Base-by-base conservation (phyloP, 2,329 filamentous ascomycete species). In the Ophiostoma himal-ulmi region DNA sequence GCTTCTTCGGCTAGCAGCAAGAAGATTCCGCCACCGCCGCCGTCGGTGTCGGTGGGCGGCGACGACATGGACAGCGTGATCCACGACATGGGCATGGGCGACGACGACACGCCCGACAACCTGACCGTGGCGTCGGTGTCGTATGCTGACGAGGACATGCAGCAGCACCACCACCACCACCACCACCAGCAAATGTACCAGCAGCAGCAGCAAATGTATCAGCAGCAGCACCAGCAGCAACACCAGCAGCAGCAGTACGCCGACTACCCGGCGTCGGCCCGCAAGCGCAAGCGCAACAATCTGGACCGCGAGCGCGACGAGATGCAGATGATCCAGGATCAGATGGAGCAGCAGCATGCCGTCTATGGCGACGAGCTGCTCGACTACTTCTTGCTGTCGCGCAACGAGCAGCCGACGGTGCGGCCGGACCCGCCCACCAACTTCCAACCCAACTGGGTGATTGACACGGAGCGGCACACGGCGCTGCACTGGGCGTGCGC, bases 401-500 rank as follows among this genome's bases (percentile, higher is more conserved):
- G 93, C 74, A 91, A 92, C 73, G 90, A 94, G 79, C 89, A 91
- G 71, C 87, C 89, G 26, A 88, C 89, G 76, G 87, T 81, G 75
- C 88, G 83, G 69, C 94, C 93, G 1, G 88, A 92, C 72, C 94
- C 94, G 2, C 95, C 95, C 0, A 83, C 88, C 44, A 91, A 93
- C 77, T 96, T 97, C 76, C 90, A 96, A 77, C 89, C 96, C 6
- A 91, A 99, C 79, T 91, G 92, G 78, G 85, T 90, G n/a, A 97
- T 99, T 73, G 95, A 99, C 78, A 91, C 93, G 62, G 93, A 96
- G 76, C 90, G 90, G 11, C 94, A 98, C 77, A 96, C 93, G 2
- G 94, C 94, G 6, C 86, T 99, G 74, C 95, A 99, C 78, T 99
- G 95, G 95, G 95, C 94, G 22, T 93, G 93, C 69, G 93, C 95